Evolutionary conservation across 768 basidiomycete genomes (phyloP), one percentile per base, ranked within the genome.

Genomic region (Phylloporus sp.): DNA sequence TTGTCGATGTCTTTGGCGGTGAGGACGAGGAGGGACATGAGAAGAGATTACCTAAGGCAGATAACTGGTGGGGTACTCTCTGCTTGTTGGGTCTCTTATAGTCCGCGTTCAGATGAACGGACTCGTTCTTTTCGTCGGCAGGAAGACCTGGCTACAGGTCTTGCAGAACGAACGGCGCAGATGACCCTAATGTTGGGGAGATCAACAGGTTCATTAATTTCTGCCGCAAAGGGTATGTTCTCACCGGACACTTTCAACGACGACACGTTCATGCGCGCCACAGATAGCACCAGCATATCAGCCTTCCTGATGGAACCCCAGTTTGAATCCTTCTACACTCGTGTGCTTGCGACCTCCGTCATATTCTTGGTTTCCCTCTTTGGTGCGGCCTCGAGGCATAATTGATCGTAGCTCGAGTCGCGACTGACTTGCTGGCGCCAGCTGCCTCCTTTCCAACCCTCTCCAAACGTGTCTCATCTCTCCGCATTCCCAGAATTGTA

Each of bases 381-480:
- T 28, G 86, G 86, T 87, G 55, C 49, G 76, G 69, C 20, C 35
- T n/a, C 31, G 13, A 40, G 39, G 39, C 39, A 24, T 7, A 24
- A 7, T 11, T 45, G 49, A 52, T 56, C 24, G 18, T 13, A 40
- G 26, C 20, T 39, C 10, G 29, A 16, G 24, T 24, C 49, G 10
- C 24, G 22, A 31, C 41, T 58, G 24, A 57, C 49, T 1, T 27
- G 15, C 20, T 24, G 34, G 27, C 49, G 12, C 4, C 43, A 79
- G 88, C 89, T n/a, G 84, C 82, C 1, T 85, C 85, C 0, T 86
- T 91, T 55, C 89, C 90, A 0, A 71, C 80, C 1, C 50, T 88
- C 23, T 86, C 88, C 0, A 80, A 78, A 51, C 74, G 74, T 2
- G 60, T 76, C 13, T 72, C 74, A 6, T 74, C 73, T 50, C 59